A percentile compares a stretch with the other conserved stretches of the same genome.
Conservation (phyloP, 257 asterid genomes). For the Craterostigma plantagineum region DNA sequence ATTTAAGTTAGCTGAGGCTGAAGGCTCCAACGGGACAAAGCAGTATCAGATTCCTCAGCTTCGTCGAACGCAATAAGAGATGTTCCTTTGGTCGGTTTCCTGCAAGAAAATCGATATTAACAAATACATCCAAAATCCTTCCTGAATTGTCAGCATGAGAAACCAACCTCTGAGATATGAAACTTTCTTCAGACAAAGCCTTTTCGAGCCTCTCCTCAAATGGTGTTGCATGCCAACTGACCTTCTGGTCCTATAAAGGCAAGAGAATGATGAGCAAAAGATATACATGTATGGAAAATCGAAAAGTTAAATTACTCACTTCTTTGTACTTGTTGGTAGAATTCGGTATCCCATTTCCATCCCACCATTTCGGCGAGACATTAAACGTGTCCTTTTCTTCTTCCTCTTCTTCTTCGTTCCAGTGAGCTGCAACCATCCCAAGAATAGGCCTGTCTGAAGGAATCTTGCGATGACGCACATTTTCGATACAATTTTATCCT, state of each 20-base stretch:
- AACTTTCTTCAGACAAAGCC: slow-evolving; percentile 74
- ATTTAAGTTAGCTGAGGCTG: slow-evolving; percentile 18
- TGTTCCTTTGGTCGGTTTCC: slow-evolving; percentile 20
- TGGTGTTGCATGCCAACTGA: slow-evolving; percentile 92
- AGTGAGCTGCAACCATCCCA: slow-evolving; percentile 88
- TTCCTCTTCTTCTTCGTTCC: slow-evolving; percentile 38
- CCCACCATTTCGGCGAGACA: slow-evolving; percentile 68
- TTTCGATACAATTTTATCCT: slow-evolving; percentile 13
- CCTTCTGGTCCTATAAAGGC: slow-evolving; percentile 55
- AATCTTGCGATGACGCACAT: slow-evolving; percentile 15
- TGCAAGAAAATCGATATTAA: slow-evolving; percentile 10
- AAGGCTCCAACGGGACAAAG: slow-evolving; percentile 27
- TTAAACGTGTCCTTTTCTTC: slow-evolving; percentile 10
- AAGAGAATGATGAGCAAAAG: slow-evolving; percentile 1
- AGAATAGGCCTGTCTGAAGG: slow-evolving; percentile 75
- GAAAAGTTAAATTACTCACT: slow-evolving; percentile 20
- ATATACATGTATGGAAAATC: background rate
- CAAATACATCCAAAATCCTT: background rate
- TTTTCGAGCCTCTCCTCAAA: slow-evolving; percentile 94
- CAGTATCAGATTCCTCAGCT: slow-evolving; percentile 43
- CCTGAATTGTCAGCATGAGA: background rate
- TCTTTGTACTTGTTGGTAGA: slow-evolving; percentile 91
- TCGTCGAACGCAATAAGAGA: slow-evolving; percentile 20
- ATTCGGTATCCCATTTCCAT: slow-evolving; percentile 88
- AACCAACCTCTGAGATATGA: slow-evolving; percentile 37